Evolutionary conservation across 1,139 yeast species (phyloP), one percentile per base, ranked within the genome.

Genomic region (Suhomyces anneliseae): DNA sequence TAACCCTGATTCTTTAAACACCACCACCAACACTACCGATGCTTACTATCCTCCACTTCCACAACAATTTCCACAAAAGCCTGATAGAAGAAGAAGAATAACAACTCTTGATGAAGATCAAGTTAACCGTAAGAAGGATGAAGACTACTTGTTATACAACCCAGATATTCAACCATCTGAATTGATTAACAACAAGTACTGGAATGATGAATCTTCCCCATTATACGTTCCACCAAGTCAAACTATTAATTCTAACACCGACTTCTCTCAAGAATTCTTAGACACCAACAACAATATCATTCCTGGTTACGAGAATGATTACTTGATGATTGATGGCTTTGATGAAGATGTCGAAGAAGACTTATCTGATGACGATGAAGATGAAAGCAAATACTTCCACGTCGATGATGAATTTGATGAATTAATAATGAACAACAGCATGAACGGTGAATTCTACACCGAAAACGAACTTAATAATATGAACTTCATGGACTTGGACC

Each of bases 291-390:
- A 50, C 42, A 48, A 49, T 24, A 49, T 56, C 7, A 65, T 69
- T 27, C 72, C 73, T 10, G 74, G 74, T 6, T 69, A 57, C 48
- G 74, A 69, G 52, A 64, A 64, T 49, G 74, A 70, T 54, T 70
- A 69, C 53, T 58, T 69, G 40, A 54, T 63, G 40, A 59, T 64
- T 49, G 74, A 68, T 48, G 72, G 64, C 39, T 61, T 65, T 43
- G 69, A 66, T 15, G 76, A 72, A 49, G 65, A 61, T 14, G 64
- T 68, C 19, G 75, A 85, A 46, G 78, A 83, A 61, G 82, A 81
- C 53, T 61, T 64, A 43, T 78, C 86, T 53, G 68, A 84, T 36
- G 79, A 71, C 44, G 74, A 70, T 9, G 73, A 69, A 43, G 69
- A 66, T 41, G 75, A 68, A 43, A 71, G 66, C 50, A 68, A 70